Conservation (phyloP, 805 yeast species). For the Hanseniaspora vineae region DNA sequence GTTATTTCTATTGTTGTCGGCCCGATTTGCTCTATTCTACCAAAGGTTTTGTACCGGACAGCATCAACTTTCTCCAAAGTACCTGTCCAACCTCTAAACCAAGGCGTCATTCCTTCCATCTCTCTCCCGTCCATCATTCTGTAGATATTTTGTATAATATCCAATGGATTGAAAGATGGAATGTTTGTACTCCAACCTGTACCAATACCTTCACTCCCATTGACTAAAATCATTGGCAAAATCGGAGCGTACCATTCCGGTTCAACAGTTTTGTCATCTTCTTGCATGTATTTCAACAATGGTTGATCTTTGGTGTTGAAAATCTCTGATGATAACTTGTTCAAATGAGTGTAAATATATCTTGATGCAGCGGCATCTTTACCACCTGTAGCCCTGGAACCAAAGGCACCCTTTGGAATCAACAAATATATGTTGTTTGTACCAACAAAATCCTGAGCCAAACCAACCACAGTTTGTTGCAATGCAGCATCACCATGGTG, state of each 20-base stretch:
- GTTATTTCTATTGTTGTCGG: slow-evolving; percentile 75
- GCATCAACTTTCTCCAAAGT: slow-evolving; percentile 45
- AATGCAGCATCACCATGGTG: slow-evolving; percentile 92
- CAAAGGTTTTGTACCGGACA: slow-evolving; percentile 68
- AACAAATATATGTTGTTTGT: slow-evolving; percentile 76
- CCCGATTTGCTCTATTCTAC: slow-evolving; percentile 70
- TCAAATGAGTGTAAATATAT: slow-evolving; percentile 81
- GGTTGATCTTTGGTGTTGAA: slow-evolving; percentile 76
- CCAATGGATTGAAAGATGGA: slow-evolving; percentile 82
- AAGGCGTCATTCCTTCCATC: slow-evolving; percentile 65
- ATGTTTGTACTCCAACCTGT: slow-evolving; percentile 96
- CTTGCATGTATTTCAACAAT: slow-evolving; percentile 66
- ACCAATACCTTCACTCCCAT: slow-evolving; percentile 97
- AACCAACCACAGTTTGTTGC: slow-evolving; percentile 78
- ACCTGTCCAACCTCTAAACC: slow-evolving; percentile 96
- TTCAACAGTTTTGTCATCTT: slow-evolving; percentile 87
- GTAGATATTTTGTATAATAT: slow-evolving; percentile 62
- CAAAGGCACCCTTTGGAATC: slow-evolving; percentile 89
- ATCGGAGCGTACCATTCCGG: slow-evolving; percentile 94
- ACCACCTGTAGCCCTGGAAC: slow-evolving; percentile 94
- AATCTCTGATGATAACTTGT: slow-evolving; percentile 58
- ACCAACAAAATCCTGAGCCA: slow-evolving; percentile 93
- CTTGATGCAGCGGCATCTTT: slow-evolving; percentile 98
- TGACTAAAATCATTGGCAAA: slow-evolving; percentile 88
- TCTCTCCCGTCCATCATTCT: slow-evolving; percentile 64